Evolutionary conservation across 805 yeast genomes (phyloP).

Genomic region (Candida piceae): DNA sequence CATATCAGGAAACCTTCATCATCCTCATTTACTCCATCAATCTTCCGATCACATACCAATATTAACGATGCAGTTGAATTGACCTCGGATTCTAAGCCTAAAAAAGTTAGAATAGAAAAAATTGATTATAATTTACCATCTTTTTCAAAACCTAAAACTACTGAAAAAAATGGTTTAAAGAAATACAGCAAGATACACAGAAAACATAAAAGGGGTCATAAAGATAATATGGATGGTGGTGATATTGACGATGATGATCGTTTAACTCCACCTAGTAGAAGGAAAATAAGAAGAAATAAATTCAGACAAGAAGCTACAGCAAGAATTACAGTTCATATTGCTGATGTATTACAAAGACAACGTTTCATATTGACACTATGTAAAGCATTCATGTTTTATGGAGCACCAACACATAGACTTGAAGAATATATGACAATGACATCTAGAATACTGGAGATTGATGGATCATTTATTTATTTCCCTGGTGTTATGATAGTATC

Average conservation of each 20-base stretch:
- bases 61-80: neutral
- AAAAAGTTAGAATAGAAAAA: conserved; percentile 9
- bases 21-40: conserved; percentile 1
- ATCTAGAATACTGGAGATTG: conserved; percentile 85
- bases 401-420: conserved; percentile 93
- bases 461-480: conserved; percentile 84
- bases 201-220: neutral
- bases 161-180: neutral
- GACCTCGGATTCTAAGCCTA: conserved; percentile 2
- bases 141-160: conserved; percentile 11
- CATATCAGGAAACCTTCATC: conserved; percentile 10
- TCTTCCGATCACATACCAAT: too few species aligned
- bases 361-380: conserved; percentile 81
- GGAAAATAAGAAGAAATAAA: conserved; percentile 21
- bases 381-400: conserved; percentile 85
- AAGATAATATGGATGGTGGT: conserved; percentile 8
- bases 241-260: conserved; percentile 1
- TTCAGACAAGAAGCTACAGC: conserved; percentile 43
- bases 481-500: conserved; percentile 96
- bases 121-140: conserved; percentile 13
- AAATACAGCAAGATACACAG: conserved; percentile 1
- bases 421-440: conserved; percentile 94
- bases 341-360: conserved; percentile 83
- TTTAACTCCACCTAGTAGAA: conserved; percentile 1
- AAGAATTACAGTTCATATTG: conserved; percentile 88